phyloP scores from a whole-genome alignment of 257 asterid species.

The Solanum lignicaule region DNA sequence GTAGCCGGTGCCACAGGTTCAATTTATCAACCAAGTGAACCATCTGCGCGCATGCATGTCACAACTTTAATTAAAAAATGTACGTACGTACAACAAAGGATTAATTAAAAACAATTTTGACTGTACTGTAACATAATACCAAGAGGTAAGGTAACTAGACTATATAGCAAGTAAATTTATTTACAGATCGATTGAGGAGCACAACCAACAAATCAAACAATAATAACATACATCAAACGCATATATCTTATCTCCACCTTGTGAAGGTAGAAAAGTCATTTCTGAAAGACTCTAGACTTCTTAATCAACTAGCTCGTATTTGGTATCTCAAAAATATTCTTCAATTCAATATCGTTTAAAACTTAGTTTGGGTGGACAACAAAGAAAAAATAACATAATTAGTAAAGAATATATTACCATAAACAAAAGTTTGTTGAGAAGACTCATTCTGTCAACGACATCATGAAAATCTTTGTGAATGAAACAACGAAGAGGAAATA shows the following conservation, averaged over 20 bases:
- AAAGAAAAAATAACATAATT: background rate
- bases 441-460: conserved; percentile 24
- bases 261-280: background rate
- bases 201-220: background rate
- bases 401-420: conserved; percentile 17
- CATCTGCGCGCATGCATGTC: conserved; percentile 19
- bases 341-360: background rate
- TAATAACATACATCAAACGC: no score
- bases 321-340: background rate
- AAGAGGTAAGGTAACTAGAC: background rate
- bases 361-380: background rate
- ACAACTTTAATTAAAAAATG: background rate
- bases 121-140: no score
- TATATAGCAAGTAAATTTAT: background rate
- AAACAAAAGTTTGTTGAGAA: conserved; percentile 32
- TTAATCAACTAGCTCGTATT: background rate
- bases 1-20: conserved; percentile 43
- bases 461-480: conserved; percentile 43
- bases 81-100: background rate
- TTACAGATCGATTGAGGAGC: background rate
- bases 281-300: background rate
- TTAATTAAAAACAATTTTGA: no score
- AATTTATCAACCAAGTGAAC: conserved; percentile 32
- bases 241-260: no score
- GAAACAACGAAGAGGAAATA: conserved; percentile 21